Base-by-base conservation (phyloP, 179 eudicot species). In the Spergularia azorica region DNA sequence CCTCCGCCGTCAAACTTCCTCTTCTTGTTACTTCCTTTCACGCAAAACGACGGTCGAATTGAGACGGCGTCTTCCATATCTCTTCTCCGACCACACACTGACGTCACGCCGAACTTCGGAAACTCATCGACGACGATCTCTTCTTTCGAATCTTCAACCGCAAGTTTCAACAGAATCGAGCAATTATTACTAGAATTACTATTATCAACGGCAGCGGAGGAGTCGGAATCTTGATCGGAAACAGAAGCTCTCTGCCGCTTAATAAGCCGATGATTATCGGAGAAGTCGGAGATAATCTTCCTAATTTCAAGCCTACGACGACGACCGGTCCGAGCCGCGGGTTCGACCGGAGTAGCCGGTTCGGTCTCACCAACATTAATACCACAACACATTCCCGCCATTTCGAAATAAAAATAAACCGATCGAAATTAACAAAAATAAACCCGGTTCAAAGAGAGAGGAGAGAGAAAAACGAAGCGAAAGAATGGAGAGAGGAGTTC, bases 41-140 rank as follows among this genome's bases (percentile, higher is more conserved):
- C 61, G 60, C 84, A 84, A 75, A 92, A 87, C n/a, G 83, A 89
- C 56, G 93, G 97, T n/a, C 76, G 86, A 54, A 92, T 78, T 15
- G 97, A 85, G n/a, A 92, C 95, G 1, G 90, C 87, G 43, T 92
- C 97, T 72, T 92, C 97, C 97, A 92, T 92, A 56, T 90, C 90
- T 63, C 95, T 80, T 69, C 97, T 79, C 67, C 93, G 70, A 18
- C 97, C 97, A n/a, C 97, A 89, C 57, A 89, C 87, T 15, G 93
- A 90, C 0, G 95, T 82, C 50, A 74, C 70, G 0, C 97, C 97
- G 54, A 84, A 92, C 80, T 79, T 90, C 26, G 95, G 91, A 11
- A 75, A 13, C 36, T 79, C 85, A 5, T 73, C 60, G 0, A 7
- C 76, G 6, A 1, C 56, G 21, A 15, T 67, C 2, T 2, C 21